A percentile compares a stretch with the other conserved stretches of the same genome.
phyloP scores from a whole-genome alignment of 495 filamentous ascomycete species.

The Lentithecium fluviatile region DNA sequence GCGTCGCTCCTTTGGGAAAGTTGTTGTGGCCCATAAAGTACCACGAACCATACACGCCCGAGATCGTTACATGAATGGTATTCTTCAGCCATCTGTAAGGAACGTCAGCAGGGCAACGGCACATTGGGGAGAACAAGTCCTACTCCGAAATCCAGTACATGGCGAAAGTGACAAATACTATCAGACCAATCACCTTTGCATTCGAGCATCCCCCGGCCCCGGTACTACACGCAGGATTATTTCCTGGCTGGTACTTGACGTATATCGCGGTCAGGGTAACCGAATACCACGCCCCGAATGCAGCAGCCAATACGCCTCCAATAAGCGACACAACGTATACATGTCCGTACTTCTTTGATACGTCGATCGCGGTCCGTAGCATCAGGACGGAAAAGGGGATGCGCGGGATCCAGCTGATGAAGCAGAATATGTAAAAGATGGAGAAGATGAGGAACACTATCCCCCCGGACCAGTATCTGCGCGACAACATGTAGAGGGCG shows the following conservation, averaged over 20 bases:
- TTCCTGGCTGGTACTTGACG: conserved; percentile 70
- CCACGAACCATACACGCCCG: conserved; percentile 88
- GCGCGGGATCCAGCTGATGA: conserved; percentile 77
- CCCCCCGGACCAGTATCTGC: conserved; percentile 73
- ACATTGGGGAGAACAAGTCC: not conserved
- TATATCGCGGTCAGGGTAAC: conserved; percentile 67
- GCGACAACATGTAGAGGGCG: conserved; percentile 63
- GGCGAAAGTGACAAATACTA: conserved; percentile 86
- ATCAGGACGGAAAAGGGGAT: conserved; percentile 90
- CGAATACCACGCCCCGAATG: conserved; percentile 64
- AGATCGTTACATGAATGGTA: conserved; percentile 81
- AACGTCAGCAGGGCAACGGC: not conserved
- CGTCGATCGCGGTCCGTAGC: conserved; percentile 83
- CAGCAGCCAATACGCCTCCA: conserved; percentile 70
- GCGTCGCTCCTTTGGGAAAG: conserved; percentile 71
- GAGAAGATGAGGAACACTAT: conserved; percentile 84
- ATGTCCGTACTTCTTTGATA: conserved; percentile 77
- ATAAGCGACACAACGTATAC: conserved; percentile 81
- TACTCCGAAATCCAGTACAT: conserved; percentile 70
- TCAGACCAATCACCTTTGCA: conserved; percentile 76
- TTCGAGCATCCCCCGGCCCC: conserved; percentile 67
- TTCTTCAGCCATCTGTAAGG: conserved; percentile 84
- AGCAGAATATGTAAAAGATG: conserved; percentile 75
- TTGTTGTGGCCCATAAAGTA: conserved; percentile 71
- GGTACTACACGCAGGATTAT: conserved; percentile 65